A percentile compares a stretch with the other conserved stretches of the same genome.
phyloP scores from a whole-genome alignment of 352 stramenopile species.

The Discostella stelligera region DNA sequence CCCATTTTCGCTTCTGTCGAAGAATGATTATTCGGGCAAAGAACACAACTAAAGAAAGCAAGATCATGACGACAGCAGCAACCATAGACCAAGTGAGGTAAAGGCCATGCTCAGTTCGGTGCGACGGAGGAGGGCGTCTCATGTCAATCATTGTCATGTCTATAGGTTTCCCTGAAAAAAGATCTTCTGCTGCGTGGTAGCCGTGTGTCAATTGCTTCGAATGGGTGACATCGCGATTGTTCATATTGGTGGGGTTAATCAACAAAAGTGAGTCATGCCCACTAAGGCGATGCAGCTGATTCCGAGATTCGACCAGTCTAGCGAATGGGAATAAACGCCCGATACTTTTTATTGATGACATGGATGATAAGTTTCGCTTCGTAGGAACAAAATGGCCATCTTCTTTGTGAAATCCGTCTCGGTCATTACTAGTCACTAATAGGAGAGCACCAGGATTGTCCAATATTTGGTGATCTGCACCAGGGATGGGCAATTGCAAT shows the following conservation, averaged over 20 bases:
- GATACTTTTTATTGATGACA: neutral
- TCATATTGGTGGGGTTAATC: neutral
- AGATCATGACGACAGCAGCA: slow-evolving; percentile 30
- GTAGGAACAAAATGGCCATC: neutral
- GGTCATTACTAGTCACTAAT: neutral
- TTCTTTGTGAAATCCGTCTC: slow-evolving; percentile 3
- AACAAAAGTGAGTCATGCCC: neutral
- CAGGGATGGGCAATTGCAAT: neutral
- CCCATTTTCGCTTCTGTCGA: slow-evolving; percentile 54
- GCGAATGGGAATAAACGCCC: neutral
- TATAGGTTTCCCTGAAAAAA: slow-evolving; percentile 17
- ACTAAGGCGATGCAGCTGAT: neutral
- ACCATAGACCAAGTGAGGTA: slow-evolving; percentile 66
- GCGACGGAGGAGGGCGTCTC: slow-evolving; percentile 23
- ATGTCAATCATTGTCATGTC: slow-evolving; percentile 19
- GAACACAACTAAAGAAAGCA: slow-evolving; percentile 37
- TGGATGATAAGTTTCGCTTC: neutral
- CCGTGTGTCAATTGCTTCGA: neutral
- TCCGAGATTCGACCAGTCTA: neutral
- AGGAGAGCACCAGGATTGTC: slow-evolving; percentile 7
- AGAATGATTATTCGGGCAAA: slow-evolving; percentile 49
- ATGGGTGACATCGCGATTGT: neutral
- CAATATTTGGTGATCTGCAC: neutral
- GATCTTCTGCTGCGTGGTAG: neutral
- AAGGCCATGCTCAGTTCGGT: slow-evolving; percentile 53